These are phyloP conservation scores for Coniochaeta sp. DNA, from an alignment of 2,329 filamentous ascomycete genomes.

Conservation along the genomic window DNA sequence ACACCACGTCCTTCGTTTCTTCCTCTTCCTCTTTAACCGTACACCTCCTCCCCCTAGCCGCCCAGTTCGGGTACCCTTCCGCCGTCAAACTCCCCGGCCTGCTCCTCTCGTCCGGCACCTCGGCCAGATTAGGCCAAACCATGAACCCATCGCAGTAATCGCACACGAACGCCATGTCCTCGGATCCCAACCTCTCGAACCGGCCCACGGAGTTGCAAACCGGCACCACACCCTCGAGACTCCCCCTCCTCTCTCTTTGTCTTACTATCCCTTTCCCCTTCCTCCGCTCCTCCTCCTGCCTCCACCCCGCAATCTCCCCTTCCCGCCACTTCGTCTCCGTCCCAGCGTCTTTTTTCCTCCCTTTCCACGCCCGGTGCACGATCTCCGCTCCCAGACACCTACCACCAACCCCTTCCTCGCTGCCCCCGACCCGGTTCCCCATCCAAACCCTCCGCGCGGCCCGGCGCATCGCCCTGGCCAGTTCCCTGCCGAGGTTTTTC, in stretches of 20 bases:
- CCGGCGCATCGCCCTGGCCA: slow-evolving; percentile 52
- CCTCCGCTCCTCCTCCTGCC: slow-evolving; percentile 9
- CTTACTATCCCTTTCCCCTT: background rate
- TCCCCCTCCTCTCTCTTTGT: slow-evolving; percentile 12
- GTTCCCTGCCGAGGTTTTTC: slow-evolving; percentile 36
- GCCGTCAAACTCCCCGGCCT: slow-evolving; percentile 18
- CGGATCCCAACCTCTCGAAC: slow-evolving; percentile 48
- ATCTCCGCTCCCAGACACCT: slow-evolving; percentile 49
- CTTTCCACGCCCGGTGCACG: slow-evolving; percentile 42
- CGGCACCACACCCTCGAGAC: slow-evolving; percentile 39
- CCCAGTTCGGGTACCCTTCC: slow-evolving; percentile 38
- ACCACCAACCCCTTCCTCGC: slow-evolving; percentile 8
- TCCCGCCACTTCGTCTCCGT: slow-evolving; percentile 25
- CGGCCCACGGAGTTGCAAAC: slow-evolving; percentile 45
- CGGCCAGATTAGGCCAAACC: slow-evolving; percentile 49
- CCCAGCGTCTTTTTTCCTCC: no score
- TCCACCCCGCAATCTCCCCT: slow-evolving; percentile 16
- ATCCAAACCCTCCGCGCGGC: slow-evolving; percentile 49
- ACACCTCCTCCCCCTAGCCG: slow-evolving; percentile 36
- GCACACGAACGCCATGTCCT: slow-evolving; percentile 51
- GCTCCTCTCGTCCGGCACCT: slow-evolving; percentile 41
- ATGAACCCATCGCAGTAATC: slow-evolving; percentile 56
- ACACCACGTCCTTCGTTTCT: slow-evolving; percentile 44
- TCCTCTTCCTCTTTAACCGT: slow-evolving; percentile 29
- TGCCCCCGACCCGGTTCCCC: slow-evolving; percentile 38